A percentile compares a stretch with the other conserved stretches of the same genome.
Evolutionary conservation across 768 basidiomycete genomes (phyloP).

Genomic region (Suillus paluster): DNA sequence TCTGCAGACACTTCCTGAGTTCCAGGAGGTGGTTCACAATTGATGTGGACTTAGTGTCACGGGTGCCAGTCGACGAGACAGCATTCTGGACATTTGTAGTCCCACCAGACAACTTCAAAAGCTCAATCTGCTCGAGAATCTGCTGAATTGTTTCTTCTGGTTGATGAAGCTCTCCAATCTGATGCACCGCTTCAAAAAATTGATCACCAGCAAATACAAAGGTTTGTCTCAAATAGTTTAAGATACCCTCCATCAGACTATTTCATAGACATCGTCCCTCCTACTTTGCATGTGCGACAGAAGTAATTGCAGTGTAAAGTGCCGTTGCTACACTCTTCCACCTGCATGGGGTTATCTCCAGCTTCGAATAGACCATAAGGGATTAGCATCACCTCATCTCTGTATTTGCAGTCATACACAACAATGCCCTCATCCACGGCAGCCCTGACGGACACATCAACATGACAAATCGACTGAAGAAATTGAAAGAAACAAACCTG

Average conservation of each 20-base stretch:
- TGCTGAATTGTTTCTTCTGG: slow-evolving; percentile 3
- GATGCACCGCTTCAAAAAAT: neutral
- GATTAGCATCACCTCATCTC: slow-evolving; percentile 27
- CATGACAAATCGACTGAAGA: neutral
- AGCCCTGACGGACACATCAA: slow-evolving; percentile 10
- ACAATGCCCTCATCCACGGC: slow-evolving; percentile 14
- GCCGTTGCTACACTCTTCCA: slow-evolving; percentile 37
- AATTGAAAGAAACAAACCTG: slow-evolving; percentile 17
- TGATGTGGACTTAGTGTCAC: neutral
- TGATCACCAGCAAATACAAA: neutral
- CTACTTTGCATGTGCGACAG: slow-evolving; percentile 36
- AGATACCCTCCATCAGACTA: slow-evolving; percentile 28
- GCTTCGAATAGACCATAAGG: slow-evolving; percentile 27
- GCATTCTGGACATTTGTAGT: neutral
- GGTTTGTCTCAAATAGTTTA: slow-evolving; percentile 22
- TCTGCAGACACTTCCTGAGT: slow-evolving; percentile 5
- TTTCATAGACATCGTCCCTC: slow-evolving; percentile 29
- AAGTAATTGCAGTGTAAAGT: slow-evolving; percentile 36
- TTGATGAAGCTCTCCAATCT: slow-evolving; percentile 1
- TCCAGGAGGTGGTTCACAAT: slow-evolving; percentile 6
- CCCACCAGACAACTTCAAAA: neutral
- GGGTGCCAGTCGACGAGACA: slow-evolving; percentile 2
- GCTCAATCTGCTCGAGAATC: neutral
- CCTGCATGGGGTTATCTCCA: slow-evolving; percentile 43
- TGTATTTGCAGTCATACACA: slow-evolving; percentile 24